These are phyloP conservation scores for Bocquillonia castaneifolia DNA, from an alignment of 441 rosid genomes.

Conservation along the genomic window DNA sequence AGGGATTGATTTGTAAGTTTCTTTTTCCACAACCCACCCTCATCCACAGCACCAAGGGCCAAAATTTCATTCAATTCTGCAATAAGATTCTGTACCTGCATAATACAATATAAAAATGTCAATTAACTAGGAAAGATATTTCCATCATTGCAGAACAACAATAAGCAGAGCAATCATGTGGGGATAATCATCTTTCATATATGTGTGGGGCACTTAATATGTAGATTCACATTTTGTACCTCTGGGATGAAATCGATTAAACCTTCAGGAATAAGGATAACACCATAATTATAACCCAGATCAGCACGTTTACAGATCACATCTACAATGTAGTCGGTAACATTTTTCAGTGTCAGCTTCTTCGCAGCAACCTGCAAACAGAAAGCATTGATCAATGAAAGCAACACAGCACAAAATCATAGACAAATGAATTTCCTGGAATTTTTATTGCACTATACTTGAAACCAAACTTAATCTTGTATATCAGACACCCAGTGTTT, in stretches of 20 bases:
- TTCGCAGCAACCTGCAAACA: slow-evolving; percentile 74
- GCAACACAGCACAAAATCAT: not conserved
- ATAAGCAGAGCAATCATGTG: not conserved
- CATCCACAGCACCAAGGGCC: slow-evolving; percentile 80
- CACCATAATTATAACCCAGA: slow-evolving; percentile 85
- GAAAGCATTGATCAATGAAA: slow-evolving; percentile 4
- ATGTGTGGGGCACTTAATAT: not conserved
- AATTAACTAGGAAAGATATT: not conserved
- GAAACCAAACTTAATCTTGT: not conserved
- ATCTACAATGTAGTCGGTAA: slow-evolving; percentile 85
- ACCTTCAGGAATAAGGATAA: slow-evolving; percentile 95
- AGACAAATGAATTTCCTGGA: not conserved
- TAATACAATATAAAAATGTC: not conserved
- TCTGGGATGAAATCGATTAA: slow-evolving; percentile 96
- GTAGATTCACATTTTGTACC: slow-evolving; percentile 36
- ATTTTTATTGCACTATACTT: not conserved
- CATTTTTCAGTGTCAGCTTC: slow-evolving; percentile 82
- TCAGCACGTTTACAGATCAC: slow-evolving; percentile 75
- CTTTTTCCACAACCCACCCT: slow-evolving; percentile 76
- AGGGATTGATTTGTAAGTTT: slow-evolving; percentile 71
- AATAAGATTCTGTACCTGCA: slow-evolving; percentile 87
- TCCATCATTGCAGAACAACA: slow-evolving; percentile 5
- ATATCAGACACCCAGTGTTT: not conserved
- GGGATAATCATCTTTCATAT: not conserved
- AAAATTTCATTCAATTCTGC: slow-evolving; percentile 88